Evolutionary conservation across 306 rosid species (phyloP).

Genomic region (Castanea sativa): DNA sequence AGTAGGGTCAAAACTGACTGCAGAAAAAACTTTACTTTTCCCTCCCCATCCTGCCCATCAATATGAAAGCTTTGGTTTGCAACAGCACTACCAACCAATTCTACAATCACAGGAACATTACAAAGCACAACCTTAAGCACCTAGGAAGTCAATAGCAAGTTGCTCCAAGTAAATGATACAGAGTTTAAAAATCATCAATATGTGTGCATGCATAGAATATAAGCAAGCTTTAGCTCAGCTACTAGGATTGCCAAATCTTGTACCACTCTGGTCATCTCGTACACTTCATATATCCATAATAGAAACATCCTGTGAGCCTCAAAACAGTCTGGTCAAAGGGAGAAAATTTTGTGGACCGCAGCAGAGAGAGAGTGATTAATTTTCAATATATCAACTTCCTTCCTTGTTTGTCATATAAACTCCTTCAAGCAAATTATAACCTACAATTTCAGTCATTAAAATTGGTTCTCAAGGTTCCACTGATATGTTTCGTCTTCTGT

Average conservation of each 20-base stretch:
- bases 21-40: constrained; percentile 51
- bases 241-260: background rate
- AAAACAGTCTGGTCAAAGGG: too few species aligned
- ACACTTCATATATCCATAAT: background rate
- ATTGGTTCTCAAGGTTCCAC: background rate
- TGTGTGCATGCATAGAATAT: background rate
- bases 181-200: background rate
- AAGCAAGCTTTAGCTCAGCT: constrained; percentile 7
- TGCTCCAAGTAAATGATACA: constrained; percentile 6
- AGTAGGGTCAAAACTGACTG: constrained; percentile 60
- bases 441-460: too few species aligned
- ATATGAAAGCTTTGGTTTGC: constrained; percentile 42
- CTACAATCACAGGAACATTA: constrained; percentile 66
- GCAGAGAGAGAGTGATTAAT: accelerated
- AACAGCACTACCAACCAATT: constrained; percentile 60
- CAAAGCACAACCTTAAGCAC: constrained; percentile 74
- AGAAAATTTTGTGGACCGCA: too few species aligned
- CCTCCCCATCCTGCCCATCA: constrained; percentile 48
- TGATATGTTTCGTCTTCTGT: constrained; percentile 49
- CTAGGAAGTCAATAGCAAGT: constrained; percentile 40
- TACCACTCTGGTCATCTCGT: background rate
- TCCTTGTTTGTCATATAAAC: accelerated
- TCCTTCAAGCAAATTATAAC: too few species aligned
- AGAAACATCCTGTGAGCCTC: too few species aligned
- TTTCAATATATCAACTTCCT: too few species aligned